These are phyloP conservation scores for Paraconiothyrium sp. DNA, from an alignment of 2,329 filamentous ascomycete genomes.

Conservation along the genomic window DNA sequence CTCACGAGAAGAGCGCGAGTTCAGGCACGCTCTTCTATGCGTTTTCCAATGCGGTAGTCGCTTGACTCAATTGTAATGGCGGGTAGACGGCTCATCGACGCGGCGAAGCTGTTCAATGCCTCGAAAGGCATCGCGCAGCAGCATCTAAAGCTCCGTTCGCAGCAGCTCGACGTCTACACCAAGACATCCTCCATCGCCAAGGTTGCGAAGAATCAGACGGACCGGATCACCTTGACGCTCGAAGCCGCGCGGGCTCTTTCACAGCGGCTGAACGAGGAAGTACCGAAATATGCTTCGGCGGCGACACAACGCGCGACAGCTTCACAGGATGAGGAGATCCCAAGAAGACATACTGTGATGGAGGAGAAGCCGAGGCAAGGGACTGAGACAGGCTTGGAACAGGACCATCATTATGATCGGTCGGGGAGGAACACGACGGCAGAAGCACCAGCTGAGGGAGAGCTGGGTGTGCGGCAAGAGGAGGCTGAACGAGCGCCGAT, in stretches of 20 bases:
- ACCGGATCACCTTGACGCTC: conserved; percentile 68
- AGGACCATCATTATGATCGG: conserved; percentile 61
- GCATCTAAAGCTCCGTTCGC: conserved; percentile 67
- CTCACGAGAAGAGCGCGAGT: background rate
- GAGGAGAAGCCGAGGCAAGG: conserved; percentile 29
- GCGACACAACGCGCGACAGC: conserved; percentile 32
- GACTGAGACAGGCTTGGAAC: conserved; percentile 53
- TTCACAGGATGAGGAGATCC: conserved; percentile 36
- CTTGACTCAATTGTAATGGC: conserved; percentile 53
- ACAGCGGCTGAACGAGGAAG: conserved; percentile 64
- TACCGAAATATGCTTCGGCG: conserved; percentile 44
- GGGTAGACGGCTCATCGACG: conserved; percentile 62
- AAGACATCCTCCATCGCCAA: conserved; percentile 72
- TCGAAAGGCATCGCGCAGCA: conserved; percentile 58
- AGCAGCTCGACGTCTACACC: conserved; percentile 70
- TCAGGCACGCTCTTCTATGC: conserved; percentile 26
- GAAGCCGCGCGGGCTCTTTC: conserved; percentile 69
- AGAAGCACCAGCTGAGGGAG: conserved; percentile 48
- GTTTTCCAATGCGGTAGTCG: conserved; percentile 26
- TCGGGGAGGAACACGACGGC: conserved; percentile 54
- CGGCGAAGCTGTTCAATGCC: conserved; percentile 60
- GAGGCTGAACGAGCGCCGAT: conserved; percentile 55
- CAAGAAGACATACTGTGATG: conserved; percentile 41
- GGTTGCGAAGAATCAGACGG: conserved; percentile 68
- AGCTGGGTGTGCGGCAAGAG: conserved; percentile 58